Evolutionary conservation across 768 basidiomycete genomes (phyloP).

Genomic region (Phanerochaete sordida): DNA sequence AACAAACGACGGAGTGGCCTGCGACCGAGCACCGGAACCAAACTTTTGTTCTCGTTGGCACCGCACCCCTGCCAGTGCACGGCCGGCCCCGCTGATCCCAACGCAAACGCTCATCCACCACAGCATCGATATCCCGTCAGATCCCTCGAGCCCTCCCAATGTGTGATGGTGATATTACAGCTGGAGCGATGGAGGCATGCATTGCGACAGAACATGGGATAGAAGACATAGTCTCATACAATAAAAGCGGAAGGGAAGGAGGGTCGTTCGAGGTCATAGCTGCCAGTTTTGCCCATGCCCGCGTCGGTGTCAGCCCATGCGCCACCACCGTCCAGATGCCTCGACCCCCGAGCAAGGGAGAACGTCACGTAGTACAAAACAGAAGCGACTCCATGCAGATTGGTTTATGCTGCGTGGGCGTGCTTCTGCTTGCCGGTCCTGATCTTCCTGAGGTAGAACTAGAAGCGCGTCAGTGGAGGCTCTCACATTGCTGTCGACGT

Average conservation of each 20-base stretch:
- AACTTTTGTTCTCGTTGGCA: neutral
- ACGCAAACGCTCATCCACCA: too few relatives aligned
- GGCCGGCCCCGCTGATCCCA: neutral
- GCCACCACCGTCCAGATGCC: slow-evolving; percentile 15
- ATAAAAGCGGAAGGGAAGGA: slow-evolving; percentile 13
- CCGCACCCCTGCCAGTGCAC: neutral
- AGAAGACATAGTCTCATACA: slow-evolving; percentile 27
- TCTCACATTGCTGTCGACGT: neutral
- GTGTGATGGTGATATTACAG: neutral
- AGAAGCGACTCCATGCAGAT: neutral
- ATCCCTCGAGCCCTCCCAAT: neutral
- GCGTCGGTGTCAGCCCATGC: slow-evolving; percentile 12
- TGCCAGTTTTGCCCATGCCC: slow-evolving; percentile 19
- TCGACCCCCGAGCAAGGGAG: slow-evolving; percentile 9
- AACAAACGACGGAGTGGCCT: neutral
- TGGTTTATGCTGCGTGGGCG: slow-evolving; percentile 49
- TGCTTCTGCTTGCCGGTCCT: slow-evolving; percentile 96
- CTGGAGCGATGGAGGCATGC: slow-evolving; percentile 18
- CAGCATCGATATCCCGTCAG: neutral
- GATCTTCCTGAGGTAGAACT: slow-evolving; percentile 96
- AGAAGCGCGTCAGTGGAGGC: slow-evolving; percentile 19
- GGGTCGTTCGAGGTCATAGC: slow-evolving; percentile 18
- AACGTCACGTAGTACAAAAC: slow-evolving; percentile 2
- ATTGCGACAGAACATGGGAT: slow-evolving; percentile 22
- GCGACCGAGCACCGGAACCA: neutral